Base-by-base conservation (phyloP, 2,329 filamentous ascomycete genomes). In the Pochonia chlamydosporia region DNA sequence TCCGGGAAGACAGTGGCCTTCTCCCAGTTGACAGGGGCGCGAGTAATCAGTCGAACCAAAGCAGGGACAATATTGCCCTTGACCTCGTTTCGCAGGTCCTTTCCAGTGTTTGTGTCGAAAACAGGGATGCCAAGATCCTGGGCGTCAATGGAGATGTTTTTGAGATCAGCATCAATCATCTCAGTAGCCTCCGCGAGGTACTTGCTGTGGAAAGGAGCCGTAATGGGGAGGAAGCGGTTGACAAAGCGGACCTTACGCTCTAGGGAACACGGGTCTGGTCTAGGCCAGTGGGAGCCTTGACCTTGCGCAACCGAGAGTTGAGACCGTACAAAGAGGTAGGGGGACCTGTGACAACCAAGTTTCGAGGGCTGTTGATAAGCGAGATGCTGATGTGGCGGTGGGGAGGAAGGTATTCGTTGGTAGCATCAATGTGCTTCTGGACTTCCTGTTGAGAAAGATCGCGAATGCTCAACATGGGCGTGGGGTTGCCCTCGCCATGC, bases 151-250 rank as follows among this genome's bases (percentile, higher is more conserved):
- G 78, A 72, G 54, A 97, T 74, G 55, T 91, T 80, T 66, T 89
- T 89, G 52, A 99, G 76, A 63, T 99, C 95, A 58, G 92, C 84
- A 47, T 91, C 81, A 52, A 99, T 89, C 58, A 90, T 77, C 50
- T 84, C 79, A 23, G 87, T 89, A 2, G 93, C 92, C 55, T 90
- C 84, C 21, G 78, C 75, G 14, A 99, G 82, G 64, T 97, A 96
- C 51, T 89, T 85, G 78, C 93, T 99, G 76, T 99, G 93, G 78
- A 99, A 99, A 4, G 93, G 95, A 9, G 93, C 90, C 1, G 92
- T 96, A 66, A 99, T 99, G 40, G 93, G 95, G 51, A 99, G 73
- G 76, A 99, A 99, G 51, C 93, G 86, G 74, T 96, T 96, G 52
- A 89, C 89, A 58, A 99, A 99, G 61, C 93, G 89, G 48, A 96